Base-by-base conservation (phyloP, 768 basidiomycete species). In the Russula griseocarnosa region DNA sequence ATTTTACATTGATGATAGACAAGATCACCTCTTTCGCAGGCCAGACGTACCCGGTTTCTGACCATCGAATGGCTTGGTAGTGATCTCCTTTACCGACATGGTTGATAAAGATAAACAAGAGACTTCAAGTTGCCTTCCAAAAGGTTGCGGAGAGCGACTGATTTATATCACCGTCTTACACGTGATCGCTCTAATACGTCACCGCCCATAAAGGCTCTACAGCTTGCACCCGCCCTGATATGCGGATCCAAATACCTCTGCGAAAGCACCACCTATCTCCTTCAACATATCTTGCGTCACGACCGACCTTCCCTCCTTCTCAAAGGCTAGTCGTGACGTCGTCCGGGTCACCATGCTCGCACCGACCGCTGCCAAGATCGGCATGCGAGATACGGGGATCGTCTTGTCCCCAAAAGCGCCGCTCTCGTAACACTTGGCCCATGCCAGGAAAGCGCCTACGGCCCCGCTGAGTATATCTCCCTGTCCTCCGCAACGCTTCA, bases 1-100 rank as follows among this genome's bases (percentile, higher is more conserved):
- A 8, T 30, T 16, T 38, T 36, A 14, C 49, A 24, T 49, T 32
- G 26, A 55, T 26, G 42, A 34, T 59, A 38, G 58, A 34, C 53
- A 44, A 58, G 13, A 79, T 72, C 68, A 92, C 93, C 94, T 85
- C 82, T 98, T 98, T 71, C 97, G 84, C 53, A 98, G 86, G 68
- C 97, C 97, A 67, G 97, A 98, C 13, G 97, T 98, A 65, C 97
- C 97, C 26, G 97, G 97, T 76, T 96, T 98, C 78, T 95, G 93
- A 69, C 92, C 94, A 4, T 94, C 90, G 73, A 85, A 95, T 24
- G 93, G 88, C 73, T 87, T 94, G 3, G 94, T 97, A 32, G 79
- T 60, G 57, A 97, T 81, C 69, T 88, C 85, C 76, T 88, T 82
- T 73, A 88, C 68, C 13, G 76, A 73, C 81, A 82, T 83, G 61